Percentiles rank a stretch among this genome's conserved stretches.
phyloP scores from a whole-genome alignment of 805 yeast species.

The Torulaspora indica region DNA sequence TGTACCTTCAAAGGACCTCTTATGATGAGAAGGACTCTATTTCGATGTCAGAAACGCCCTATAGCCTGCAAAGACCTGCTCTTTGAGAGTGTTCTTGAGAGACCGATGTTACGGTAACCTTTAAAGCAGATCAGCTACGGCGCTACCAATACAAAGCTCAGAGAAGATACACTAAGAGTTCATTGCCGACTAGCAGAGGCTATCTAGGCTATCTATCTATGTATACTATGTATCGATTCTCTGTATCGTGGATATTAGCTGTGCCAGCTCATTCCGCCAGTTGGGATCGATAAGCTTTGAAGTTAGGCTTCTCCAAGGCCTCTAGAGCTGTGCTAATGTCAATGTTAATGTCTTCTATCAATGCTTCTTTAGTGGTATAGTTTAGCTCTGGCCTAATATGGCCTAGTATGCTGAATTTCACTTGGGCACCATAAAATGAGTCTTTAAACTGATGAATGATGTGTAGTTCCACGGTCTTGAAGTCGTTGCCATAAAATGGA shows the following conservation, averaged over 20 bases:
- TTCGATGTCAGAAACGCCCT: background rate
- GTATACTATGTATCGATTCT: background rate
- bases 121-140: too few species aligned
- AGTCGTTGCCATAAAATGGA: conserved; percentile 77
- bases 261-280: background rate
- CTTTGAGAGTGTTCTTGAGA: too few species aligned
- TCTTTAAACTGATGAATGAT: conserved; percentile 64
- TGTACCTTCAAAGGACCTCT: background rate
- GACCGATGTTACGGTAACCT: too few species aligned
- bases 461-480: conserved; percentile 84
- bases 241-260: too few species aligned
- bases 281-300: conserved; percentile 4
- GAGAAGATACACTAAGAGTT: too few species aligned
- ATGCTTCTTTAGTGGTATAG: conserved; percentile 77
- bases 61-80: too few species aligned
- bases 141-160: too few species aligned
- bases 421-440: conserved; percentile 77
- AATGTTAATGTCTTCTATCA: conserved; percentile 73
- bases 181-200: background rate
- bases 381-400: conserved; percentile 87
- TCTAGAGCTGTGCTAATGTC: conserved; percentile 68
- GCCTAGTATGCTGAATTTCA: conserved; percentile 71
- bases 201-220: too few species aligned
- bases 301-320: conserved; percentile 6
- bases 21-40: background rate